Evolutionary conservation across 495 filamentous ascomycete species (phyloP), one percentile per base, ranked within the genome.

Genomic region (Neurospora intermedia): DNA sequence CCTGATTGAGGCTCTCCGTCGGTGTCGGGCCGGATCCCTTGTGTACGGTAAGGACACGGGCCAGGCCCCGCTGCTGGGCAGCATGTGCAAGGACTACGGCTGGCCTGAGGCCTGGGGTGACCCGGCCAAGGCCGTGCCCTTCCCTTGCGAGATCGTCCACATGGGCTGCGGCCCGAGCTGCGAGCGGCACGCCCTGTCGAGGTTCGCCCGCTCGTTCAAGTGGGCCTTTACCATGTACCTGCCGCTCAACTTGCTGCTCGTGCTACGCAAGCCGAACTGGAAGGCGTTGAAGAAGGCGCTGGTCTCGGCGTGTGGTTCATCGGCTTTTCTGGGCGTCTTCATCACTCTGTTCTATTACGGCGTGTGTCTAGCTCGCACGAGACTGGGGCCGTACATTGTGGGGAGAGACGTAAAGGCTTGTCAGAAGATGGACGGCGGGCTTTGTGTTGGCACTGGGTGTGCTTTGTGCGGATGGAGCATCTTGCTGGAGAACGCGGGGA

Each of bases 101-200:
- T 89, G 88, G 84, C 93, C 94, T 1, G 72, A 86, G 2, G 81
- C 81, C 71, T 94, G 91, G 89, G 94, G 93, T 13, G 92, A 97
- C 79, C 94, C 94, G 2, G 85, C 85, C 40, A 85, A 86, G 69
- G 88, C 90, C 0, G 81, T 90, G 39, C 94, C 93, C 0, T 92
- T 96, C 73, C 94, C 93, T 6, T 98, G 94, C 83, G 89, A 94
- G 81, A 83, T 98, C 77, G 92, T 97, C 31, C 94, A 98, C 78
- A 93, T 93, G 89, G 92, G 92, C 70, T 86, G 85, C 73, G 91
- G 92, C 31, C 85, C 89, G 3, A 92, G 82, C 73, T 98, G 94
- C 80, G 93, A 97, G 78, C 85, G 84, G 75, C 92, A 97, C 79
- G 93, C 93, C 10, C 66, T 91, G 8, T 86, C 84, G 40, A 88